These are phyloP conservation scores for Prunus fruticosa DNA, from an alignment of 306 rosid genomes.

Conservation along the genomic window DNA sequence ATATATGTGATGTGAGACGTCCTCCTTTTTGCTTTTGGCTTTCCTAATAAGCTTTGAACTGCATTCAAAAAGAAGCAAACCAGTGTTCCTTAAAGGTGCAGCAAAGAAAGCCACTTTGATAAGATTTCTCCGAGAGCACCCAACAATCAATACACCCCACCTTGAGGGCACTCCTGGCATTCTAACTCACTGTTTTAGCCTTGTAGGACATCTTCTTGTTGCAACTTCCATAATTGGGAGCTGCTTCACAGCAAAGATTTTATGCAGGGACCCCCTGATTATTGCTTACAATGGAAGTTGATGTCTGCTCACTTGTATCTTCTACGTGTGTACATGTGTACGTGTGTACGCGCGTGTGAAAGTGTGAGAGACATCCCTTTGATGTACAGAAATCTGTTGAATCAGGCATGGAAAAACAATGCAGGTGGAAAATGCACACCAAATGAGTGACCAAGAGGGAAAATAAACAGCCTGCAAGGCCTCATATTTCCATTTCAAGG, in stretches of 20 bases:
- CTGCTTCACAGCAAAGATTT: not conserved
- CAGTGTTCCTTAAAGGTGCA: slow-evolving; percentile 12
- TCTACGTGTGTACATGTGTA: not conserved
- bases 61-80: slow-evolving; percentile 13
- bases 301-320: too few relatives aligned
- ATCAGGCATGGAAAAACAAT: too few relatives aligned
- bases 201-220: not conserved
- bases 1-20: not conserved
- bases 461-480: not conserved
- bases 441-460: not conserved
- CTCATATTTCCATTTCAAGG: not conserved
- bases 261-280: too few relatives aligned
- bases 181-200: not conserved
- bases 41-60: not conserved
- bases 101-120: slow-evolving; percentile 16
- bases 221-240: not conserved
- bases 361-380: not conserved
- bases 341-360: not conserved
- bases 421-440: not conserved
- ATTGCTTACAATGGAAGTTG: too few relatives aligned
- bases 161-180: too few relatives aligned
- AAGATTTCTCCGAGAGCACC: not conserved
- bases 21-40: not conserved
- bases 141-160: not conserved
- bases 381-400: too few relatives aligned